Conservation (phyloP, 805 yeast species). For the Starmerella vaccinii region DNA sequence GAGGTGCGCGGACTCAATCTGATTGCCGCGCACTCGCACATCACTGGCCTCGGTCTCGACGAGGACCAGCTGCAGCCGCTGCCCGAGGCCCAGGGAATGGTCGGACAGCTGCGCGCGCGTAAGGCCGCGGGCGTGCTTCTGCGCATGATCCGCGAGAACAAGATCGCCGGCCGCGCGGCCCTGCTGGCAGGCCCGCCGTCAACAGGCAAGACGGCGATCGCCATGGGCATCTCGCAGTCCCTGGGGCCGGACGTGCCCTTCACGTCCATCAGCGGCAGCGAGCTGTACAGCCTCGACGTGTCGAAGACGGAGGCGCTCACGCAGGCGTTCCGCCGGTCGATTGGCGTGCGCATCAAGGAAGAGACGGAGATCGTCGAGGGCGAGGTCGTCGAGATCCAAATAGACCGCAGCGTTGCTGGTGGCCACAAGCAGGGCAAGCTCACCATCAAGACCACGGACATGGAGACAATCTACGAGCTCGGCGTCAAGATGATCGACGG, state of each 20-base stretch:
- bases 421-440: conserved; percentile 98
- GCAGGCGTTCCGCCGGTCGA: conserved; percentile 91
- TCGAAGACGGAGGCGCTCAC: conserved; percentile 93
- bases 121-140: conserved; percentile 91
- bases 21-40: conserved; percentile 97
- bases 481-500: conserved; percentile 93
- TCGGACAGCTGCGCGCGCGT: conserved; percentile 91
- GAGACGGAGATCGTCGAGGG: conserved; percentile 97
- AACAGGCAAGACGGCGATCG: conserved; percentile 97
- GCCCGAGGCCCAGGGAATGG: conserved; percentile 84
- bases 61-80: conserved; percentile 71
- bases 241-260: conserved; percentile 75
- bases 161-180: conserved; percentile 94
- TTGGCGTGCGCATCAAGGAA: conserved; percentile 90
- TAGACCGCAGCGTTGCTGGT: conserved; percentile 86
- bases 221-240: conserved; percentile 60
- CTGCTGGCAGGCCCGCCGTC: conserved; percentile 96
- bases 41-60: conserved; percentile 92
- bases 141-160: conserved; percentile 86
- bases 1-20: conserved; percentile 57
- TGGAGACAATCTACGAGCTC: conserved; percentile 95
- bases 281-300: conserved; percentile 80
- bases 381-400: conserved; percentile 94
- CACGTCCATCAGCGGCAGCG: conserved; percentile 90
- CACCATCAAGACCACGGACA: conserved; percentile 93